A percentile compares a stretch with the other conserved stretches of the same genome.
Evolutionary conservation across 768 basidiomycete species (phyloP).

Genomic region (Agaricus blazei): DNA sequence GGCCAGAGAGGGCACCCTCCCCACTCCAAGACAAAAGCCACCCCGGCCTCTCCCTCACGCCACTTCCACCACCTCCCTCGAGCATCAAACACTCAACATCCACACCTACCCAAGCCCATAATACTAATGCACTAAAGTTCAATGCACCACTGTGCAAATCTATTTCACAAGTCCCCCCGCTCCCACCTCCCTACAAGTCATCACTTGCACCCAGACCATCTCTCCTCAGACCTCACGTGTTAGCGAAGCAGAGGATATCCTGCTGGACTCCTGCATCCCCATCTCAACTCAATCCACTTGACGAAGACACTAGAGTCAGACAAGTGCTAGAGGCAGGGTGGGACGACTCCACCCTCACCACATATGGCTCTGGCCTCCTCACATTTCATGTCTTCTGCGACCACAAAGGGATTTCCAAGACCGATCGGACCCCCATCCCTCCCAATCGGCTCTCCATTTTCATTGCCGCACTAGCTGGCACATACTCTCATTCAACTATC

Average conservation of each 20-base stretch:
- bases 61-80: not conserved
- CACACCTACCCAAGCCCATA: too few relatives aligned
- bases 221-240: constrained; percentile 19
- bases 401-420: constrained; percentile 19
- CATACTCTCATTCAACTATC: constrained; percentile 14
- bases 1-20: not conserved
- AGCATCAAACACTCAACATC: not conserved
- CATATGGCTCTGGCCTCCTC: constrained; percentile 27
- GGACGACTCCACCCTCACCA: constrained; percentile 19
- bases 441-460: constrained; percentile 21
- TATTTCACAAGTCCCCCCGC: constrained; percentile 21
- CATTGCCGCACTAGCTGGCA: constrained; percentile 18
- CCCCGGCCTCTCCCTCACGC: not conserved
- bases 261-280: constrained; percentile 16
- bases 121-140: not conserved
- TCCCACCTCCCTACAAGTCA: constrained; percentile 21
- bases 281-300: not conserved
- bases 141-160: not conserved
- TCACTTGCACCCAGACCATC: constrained; percentile 16
- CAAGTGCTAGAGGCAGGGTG: constrained; percentile 7
- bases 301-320: not conserved
- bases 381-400: constrained; percentile 33
- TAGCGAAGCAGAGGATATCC: constrained; percentile 16
- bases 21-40: not conserved
- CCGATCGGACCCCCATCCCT: constrained; percentile 16